Evolutionary conservation across 805 yeast species (phyloP).

Genomic region (Schizosaccharomyces cryophilus): DNA sequence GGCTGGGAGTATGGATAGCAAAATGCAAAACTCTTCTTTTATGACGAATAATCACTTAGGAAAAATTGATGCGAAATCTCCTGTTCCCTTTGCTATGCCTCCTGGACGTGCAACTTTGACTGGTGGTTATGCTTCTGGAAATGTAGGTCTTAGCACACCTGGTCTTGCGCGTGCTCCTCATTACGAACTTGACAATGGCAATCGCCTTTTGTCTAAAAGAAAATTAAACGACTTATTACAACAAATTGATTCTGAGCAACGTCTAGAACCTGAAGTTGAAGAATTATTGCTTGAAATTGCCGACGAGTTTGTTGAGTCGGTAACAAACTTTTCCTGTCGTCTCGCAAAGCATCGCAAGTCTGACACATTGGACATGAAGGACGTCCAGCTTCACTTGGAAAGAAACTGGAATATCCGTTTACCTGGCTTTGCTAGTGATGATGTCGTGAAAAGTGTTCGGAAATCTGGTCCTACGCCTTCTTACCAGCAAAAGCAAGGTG

Average conservation of each 20-base stretch:
- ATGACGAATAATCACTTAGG: neutral
- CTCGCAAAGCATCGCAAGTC: conserved; percentile 84
- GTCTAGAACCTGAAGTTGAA: conserved; percentile 86
- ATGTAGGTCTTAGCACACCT: conserved; percentile 54
- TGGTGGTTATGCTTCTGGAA: conserved; percentile 56
- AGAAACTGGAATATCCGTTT: conserved; percentile 82
- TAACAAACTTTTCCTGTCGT: conserved; percentile 80
- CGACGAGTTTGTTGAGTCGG: conserved; percentile 79
- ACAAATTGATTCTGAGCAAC: conserved; percentile 57
- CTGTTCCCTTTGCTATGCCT: conserved; percentile 15
- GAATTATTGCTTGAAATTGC: conserved; percentile 77
- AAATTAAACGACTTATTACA: conserved; percentile 67
- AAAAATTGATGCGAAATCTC: neutral
- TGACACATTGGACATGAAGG: conserved; percentile 66
- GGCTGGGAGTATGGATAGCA: neutral
- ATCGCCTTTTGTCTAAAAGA: conserved; percentile 61
- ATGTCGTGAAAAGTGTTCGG: conserved; percentile 44
- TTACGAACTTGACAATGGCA: conserved; percentile 37
- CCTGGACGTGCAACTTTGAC: conserved; percentile 60
- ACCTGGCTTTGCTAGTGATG: conserved; percentile 68
- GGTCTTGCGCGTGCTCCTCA: conserved; percentile 51
- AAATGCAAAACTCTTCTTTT: neutral
- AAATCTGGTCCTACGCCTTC: conserved; percentile 17
- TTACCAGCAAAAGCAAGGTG: conserved; percentile 19
- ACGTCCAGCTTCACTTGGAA: conserved; percentile 74